phyloP scores from a whole-genome alignment of 306 rosid genomes.

The Pterocarpus santalinus region DNA sequence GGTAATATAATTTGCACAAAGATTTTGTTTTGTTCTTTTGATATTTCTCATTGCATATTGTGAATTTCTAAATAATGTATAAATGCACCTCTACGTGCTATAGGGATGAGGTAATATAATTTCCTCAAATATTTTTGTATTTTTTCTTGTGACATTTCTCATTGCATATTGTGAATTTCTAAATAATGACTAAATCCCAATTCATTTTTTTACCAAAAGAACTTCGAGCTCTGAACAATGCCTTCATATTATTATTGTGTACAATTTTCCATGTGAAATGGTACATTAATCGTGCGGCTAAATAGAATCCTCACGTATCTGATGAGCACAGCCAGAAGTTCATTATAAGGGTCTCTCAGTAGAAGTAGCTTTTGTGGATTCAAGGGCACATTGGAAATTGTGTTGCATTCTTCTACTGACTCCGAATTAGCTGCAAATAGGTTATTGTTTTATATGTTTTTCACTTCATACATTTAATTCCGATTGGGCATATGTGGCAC shows the following conservation, averaged over 20 bases:
- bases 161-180: background rate
- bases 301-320: background rate
- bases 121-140: too few species aligned
- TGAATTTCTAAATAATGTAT: background rate
- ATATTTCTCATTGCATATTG: too few species aligned
- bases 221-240: background rate
- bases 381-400: slow-evolving; percentile 42
- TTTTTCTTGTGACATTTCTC: background rate
- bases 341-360: background rate
- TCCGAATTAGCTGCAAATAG: background rate
- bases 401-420: slow-evolving; percentile 29
- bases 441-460: background rate
- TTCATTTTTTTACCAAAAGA: background rate
- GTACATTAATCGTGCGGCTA: slow-evolving; percentile 24
- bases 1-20: background rate
- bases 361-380: slow-evolving; percentile 33
- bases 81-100: too few species aligned
- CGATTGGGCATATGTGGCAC: slow-evolving; percentile 5
- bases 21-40: too few species aligned
- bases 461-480: slow-evolving; percentile 29
- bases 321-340: slow-evolving; percentile 35
- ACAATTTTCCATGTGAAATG: background rate
- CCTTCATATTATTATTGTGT: background rate
- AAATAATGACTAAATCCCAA: background rate
- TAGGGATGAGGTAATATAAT: too few species aligned